A percentile compares a stretch with the other conserved stretches of the same genome.
These are phyloP conservation scores for sweet orange (Citrus sinensis) DNA, from an alignment of 345 rosid genomes.

Conservation along the genomic window DNA sequence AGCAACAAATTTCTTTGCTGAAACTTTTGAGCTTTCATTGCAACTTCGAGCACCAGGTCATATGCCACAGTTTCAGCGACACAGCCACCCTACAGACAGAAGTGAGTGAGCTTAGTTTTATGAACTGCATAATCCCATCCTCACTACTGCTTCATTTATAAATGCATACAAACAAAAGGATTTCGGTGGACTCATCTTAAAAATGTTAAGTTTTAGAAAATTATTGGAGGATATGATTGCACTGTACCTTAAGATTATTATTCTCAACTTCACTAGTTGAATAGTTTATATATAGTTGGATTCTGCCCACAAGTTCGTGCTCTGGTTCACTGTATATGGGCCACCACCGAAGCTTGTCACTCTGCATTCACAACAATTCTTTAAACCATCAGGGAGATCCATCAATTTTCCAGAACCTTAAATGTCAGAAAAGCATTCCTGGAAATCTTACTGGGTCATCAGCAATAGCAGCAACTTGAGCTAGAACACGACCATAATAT, in stretches of 20 bases:
- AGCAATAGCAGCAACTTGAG: conserved; percentile 73
- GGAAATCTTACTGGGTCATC: conserved; percentile 65
- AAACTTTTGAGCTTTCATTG: conserved; percentile 79
- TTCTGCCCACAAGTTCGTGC: conserved; percentile 85
- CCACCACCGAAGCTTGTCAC: conserved; percentile 91
- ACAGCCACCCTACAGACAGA: conserved; percentile 59
- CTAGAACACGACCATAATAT: conserved; percentile 73
- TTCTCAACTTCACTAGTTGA: conserved; percentile 74
- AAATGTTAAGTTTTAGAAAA: not conserved
- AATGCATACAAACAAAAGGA: not conserved
- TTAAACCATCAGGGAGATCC: conserved; percentile 9
- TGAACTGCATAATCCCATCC: not conserved
- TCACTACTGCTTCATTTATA: not conserved
- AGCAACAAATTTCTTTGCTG: conserved; percentile 79
- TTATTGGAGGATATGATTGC: not conserved
- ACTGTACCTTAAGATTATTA: conserved; percentile 46
- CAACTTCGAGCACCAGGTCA: conserved; percentile 84
- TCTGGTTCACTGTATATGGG: conserved; percentile 88
- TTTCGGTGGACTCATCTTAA: not conserved
- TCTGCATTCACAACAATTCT: conserved; percentile 40
- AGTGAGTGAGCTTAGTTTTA: not conserved
- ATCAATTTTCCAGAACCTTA: conserved; percentile 3
- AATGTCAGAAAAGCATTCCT: not conserved
- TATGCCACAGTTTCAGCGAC: conserved; percentile 97
- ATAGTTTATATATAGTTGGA: conserved; percentile 67